phyloP scores from a whole-genome alignment of 169 alveolate genomes.

The Plasmodium gonderi region DNA sequence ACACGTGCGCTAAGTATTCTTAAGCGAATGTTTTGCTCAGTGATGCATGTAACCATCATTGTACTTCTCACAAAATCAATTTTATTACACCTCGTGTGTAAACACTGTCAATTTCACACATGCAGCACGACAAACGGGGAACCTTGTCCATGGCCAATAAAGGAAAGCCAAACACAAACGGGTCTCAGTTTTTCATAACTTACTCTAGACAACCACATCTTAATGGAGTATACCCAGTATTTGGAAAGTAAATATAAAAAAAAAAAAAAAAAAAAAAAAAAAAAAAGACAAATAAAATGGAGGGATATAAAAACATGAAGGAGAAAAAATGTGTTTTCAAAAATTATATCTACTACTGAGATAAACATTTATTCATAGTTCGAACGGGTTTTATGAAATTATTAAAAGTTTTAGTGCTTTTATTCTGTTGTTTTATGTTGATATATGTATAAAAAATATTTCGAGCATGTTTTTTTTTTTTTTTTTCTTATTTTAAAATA shows the following conservation, averaged over 20 bases:
- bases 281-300: not conserved
- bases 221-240: constrained; percentile 92
- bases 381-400: not conserved
- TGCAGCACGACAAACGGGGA: constrained; percentile 91
- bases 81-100: too few species aligned
- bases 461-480: not conserved
- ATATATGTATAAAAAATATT: too few species aligned
- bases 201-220: constrained; percentile 93
- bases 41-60: too few species aligned
- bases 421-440: too few species aligned
- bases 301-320: not conserved
- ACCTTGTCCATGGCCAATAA: constrained; percentile 93
- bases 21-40: too few species aligned
- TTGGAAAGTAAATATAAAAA: constrained; percentile 85
- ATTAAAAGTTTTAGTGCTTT: not conserved
- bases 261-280: constrained; percentile 5
- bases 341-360: not conserved
- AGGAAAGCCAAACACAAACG: constrained; percentile 92
- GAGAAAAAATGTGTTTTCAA: not conserved
- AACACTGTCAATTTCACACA: too few species aligned
- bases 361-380: not conserved
- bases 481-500: too few species aligned
- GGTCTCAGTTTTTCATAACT: constrained; percentile 94
- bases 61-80: too few species aligned
- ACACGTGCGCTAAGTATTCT: too few species aligned